Evolutionary conservation across 2,329 filamentous ascomycete genomes (phyloP).

Genomic region (Colletotrichum falcatum): DNA sequence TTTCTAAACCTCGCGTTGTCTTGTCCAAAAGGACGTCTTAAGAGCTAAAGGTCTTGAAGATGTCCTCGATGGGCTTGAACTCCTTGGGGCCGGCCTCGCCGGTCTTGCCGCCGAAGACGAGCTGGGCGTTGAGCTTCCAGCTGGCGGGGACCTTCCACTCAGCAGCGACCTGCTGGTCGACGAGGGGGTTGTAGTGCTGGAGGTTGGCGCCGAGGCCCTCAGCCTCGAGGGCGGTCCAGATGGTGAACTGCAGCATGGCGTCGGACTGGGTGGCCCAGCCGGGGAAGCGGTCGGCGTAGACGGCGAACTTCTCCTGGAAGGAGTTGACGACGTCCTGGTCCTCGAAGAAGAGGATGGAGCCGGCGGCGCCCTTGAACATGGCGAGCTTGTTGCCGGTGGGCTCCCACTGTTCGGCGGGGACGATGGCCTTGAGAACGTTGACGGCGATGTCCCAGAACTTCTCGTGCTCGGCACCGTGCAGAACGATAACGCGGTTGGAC

Average conservation of each 20-base stretch:
- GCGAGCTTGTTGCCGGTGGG: conserved; percentile 58
- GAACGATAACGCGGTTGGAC: conserved; percentile 80
- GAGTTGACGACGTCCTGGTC: conserved; percentile 75
- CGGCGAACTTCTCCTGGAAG: conserved; percentile 75
- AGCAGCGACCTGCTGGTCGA: conserved; percentile 77
- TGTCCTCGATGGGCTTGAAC: conserved; percentile 73
- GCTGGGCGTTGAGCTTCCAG: conserved; percentile 85
- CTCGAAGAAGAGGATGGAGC: conserved; percentile 90
- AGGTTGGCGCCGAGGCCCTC: conserved; percentile 90
- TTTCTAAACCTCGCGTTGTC: background rate
- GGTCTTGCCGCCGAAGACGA: conserved; percentile 81
- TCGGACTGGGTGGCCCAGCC: conserved; percentile 80
- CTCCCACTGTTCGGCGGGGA: conserved; percentile 73
- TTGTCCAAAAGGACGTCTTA: conserved; percentile 45
- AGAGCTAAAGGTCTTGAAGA: conserved; percentile 73
- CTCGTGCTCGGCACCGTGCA: conserved; percentile 86
- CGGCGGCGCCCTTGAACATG: conserved; percentile 78
- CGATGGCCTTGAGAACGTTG: conserved; percentile 74
- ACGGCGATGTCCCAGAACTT: conserved; percentile 84
- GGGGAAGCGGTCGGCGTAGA: conserved; percentile 85
- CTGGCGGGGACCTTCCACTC: conserved; percentile 77
- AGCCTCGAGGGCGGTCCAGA: conserved; percentile 86
- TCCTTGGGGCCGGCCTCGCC: conserved; percentile 71
- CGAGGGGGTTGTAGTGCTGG: conserved; percentile 92
- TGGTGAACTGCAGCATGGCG: conserved; percentile 84